phyloP scores from a whole-genome alignment of 306 rosid species.

The Ormosia semicastrata region DNA sequence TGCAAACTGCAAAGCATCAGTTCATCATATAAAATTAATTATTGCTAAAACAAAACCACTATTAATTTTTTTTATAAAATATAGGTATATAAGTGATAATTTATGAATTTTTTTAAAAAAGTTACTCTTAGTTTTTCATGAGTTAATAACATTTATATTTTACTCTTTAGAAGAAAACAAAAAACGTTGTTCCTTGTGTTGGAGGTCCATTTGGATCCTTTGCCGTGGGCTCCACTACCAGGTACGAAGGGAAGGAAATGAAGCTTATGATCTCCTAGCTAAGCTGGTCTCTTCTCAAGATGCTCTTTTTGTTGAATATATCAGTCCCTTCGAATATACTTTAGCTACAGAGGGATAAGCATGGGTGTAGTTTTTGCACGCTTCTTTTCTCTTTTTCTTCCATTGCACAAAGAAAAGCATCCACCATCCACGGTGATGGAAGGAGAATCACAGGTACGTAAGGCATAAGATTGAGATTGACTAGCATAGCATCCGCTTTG shows the following conservation, averaged over 20 bases:
- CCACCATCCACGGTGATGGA: background rate
- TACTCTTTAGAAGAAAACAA: background rate
- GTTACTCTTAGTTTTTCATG: background rate
- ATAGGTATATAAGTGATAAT: no score
- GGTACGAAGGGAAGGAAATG: background rate
- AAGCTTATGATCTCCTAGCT: background rate
- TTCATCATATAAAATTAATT: background rate
- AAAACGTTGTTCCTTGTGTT: no score
- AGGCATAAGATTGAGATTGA: background rate
- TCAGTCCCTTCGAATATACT: background rate
- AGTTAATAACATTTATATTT: background rate
- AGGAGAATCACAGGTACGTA: background rate
- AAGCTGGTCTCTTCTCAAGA: background rate
- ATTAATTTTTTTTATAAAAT: background rate
- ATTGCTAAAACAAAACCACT: background rate
- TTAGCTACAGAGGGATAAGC: background rate
- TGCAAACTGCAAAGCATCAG: no score
- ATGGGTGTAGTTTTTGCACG: background rate
- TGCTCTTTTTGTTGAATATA: background rate
- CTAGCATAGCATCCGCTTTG: background rate
- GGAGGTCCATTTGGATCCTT: no score
- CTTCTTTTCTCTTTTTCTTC: background rate
- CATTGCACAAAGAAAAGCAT: background rate
- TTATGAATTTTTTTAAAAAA: no score
- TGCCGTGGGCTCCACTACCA: background rate